Base-by-base conservation (phyloP, 495 filamentous ascomycete species). In the Neurospora intermedia region DNA sequence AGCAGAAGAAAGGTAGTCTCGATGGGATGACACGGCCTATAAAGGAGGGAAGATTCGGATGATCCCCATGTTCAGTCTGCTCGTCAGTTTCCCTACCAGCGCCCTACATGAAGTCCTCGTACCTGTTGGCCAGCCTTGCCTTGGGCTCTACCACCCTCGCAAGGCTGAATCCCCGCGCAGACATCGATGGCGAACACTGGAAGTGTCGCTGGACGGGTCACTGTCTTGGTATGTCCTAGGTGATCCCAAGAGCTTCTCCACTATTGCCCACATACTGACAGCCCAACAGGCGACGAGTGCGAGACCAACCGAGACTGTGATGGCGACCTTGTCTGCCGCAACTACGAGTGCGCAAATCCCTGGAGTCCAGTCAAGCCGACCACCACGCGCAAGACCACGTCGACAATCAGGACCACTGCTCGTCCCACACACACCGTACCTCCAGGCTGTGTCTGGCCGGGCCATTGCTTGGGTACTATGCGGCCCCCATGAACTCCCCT, bases 171-270 rank as follows among this genome's bases (percentile, higher is more conserved):
- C 27, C 54, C 27, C 54, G 54, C 15, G 54, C 27, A 27, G 54
- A 62, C 6, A 7, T 62, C 35, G 73, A 70, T 23, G 46, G 43
- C 38, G 40, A 70, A 27, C 46, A 35, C 39, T 39, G 45, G 10
- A 70, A 70, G 23, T 79, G 78, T 45, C 42, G 46, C 0, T 79
- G 78, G 78, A 73, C 76, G 13, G 76, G 73, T 20, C 78, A 79
- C 71, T 79, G 78, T 23, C 66, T 79, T 45, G 78, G 78, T 79
- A 69, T 38, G 75, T 43, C 43, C 16, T 3, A 6, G 38, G 38
- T 5, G 6, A n/a, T 18, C 23, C 31, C 9, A 15, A 38, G 20
- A 39, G 0, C n/a, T 6, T 18, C 31, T 70, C 0, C 23, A 23
- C 10, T 10, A 23, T 40, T 43, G 48, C 41, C 15, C 1, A 23